A percentile compares a stretch with the other conserved stretches of the same genome.
These are phyloP conservation scores for Aspergillus nanangensis DNA, from an alignment of 495 filamentous ascomycete genomes.

Conservation along the genomic window DNA sequence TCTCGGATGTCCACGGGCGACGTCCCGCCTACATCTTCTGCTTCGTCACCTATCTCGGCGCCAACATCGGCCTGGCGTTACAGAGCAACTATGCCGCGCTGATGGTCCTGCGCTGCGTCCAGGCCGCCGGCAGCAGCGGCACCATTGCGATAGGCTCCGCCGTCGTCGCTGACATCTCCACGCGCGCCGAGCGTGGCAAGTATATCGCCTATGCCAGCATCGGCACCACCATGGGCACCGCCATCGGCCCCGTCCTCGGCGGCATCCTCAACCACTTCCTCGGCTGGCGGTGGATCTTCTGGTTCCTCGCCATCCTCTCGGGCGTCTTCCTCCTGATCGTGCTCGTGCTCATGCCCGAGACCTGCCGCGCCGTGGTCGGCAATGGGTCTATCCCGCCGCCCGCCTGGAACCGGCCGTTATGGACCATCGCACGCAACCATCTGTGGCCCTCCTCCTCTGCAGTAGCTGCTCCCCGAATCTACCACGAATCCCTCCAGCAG, in stretches of 20 bases:
- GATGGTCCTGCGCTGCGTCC: conserved; percentile 45
- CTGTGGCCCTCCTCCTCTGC: conserved; percentile 7
- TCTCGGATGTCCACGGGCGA: conserved; percentile 45
- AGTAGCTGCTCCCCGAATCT: conserved; percentile 1
- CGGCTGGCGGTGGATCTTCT: conserved; percentile 70
- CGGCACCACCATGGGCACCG: conserved; percentile 38
- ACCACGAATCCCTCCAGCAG: conserved; percentile 11
- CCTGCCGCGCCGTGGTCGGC: conserved; percentile 41
- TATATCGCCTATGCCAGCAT: conserved; percentile 35
- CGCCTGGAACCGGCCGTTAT: conserved; percentile 33
- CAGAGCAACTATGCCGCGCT: conserved; percentile 42
- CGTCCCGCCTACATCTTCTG: conserved; percentile 39
- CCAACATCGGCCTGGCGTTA: conserved; percentile 45
- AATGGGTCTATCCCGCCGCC: conserved; percentile 39
- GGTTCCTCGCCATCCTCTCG: conserved; percentile 63
- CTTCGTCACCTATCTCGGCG: conserved; percentile 40
- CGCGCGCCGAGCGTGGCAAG: conserved; percentile 40
- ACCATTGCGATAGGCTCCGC: conserved; percentile 37
- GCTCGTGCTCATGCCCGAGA: conserved; percentile 36
- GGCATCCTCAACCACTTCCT: conserved; percentile 60
- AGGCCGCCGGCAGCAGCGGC: conserved; percentile 43
- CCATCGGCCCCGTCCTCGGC: conserved; percentile 60
- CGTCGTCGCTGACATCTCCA: conserved; percentile 38
- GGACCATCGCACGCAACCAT: conserved; percentile 13
- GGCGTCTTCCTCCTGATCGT: conserved; percentile 28